A percentile compares a stretch with the other conserved stretches of the same genome.
Conservation (phyloP, 345 rosid species). For the Sonneratia alba region DNA sequence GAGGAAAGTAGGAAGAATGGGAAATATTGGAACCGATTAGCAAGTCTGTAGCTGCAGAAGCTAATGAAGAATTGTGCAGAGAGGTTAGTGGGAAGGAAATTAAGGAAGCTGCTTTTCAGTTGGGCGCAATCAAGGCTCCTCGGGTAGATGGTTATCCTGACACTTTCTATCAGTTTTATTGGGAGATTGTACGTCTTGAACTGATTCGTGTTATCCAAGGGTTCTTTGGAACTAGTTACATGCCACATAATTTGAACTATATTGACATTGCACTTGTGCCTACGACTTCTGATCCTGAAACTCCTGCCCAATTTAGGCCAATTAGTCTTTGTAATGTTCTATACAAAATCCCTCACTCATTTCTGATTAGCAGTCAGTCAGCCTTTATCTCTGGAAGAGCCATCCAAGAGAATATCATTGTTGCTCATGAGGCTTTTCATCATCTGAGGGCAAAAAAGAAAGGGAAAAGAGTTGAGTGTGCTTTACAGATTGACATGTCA, state of each 20-base stretch:
- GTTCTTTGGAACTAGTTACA: not conserved
- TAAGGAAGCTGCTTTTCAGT: not conserved
- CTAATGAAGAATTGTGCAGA: too few relatives aligned
- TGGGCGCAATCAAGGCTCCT: not conserved
- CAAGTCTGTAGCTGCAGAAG: too few relatives aligned
- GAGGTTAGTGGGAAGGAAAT: not conserved
- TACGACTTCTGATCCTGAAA: not conserved
- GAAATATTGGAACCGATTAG: too few relatives aligned
- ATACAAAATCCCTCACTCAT: too few relatives aligned
- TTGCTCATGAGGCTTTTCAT: conserved; percentile 1
- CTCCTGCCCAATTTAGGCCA: not conserved
- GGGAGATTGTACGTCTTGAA: not conserved
- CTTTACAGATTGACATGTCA: not conserved
- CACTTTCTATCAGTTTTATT: not conserved
- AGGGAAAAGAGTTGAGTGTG: not conserved
- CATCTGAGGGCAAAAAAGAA: not conserved
- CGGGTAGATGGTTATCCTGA: not conserved
- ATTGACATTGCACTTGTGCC: not conserved
- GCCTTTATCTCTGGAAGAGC: not conserved
- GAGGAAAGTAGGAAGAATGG: too few relatives aligned
- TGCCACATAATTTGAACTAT: not conserved
- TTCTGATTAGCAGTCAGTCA: not conserved
- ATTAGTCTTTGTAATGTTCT: not conserved
- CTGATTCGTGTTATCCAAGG: not conserved
- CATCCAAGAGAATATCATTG: not conserved